Evolutionary conservation across 441 rosid genomes (phyloP), one percentile per base, ranked within the genome.

Genomic region (Raphanus hybrid): DNA sequence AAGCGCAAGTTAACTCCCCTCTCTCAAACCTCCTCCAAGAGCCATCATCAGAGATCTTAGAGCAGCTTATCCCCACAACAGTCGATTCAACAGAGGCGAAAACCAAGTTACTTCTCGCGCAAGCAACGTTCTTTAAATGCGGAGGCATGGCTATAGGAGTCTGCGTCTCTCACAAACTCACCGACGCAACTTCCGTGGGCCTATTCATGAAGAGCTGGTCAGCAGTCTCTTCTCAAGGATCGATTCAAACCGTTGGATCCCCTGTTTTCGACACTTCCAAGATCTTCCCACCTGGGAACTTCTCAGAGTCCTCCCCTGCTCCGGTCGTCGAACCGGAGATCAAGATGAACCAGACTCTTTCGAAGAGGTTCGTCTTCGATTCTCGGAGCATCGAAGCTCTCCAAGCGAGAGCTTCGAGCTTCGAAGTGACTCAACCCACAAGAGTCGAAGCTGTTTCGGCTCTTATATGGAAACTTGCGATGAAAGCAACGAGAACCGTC

Each of bases 161-260:
- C 58, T 54, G 58, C 58, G 58, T 54, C 58, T 54, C 58, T 3
- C 90, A 87, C 61, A 82, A 80, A 78, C 20, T 83, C 4, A 58
- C 68, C 0, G 87, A 87, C 7, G 85, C 74, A 0, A 52, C 83
- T 11, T 71, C 87, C 34, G 8, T 64, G 0, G 71, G 81, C 58
- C 29, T 78, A 7, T 81, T 87, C 78, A 62, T 85, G 77, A 84
- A 82, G 64, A 57, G 76, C 57, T 87, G 90, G 89, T 83, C 85
- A 1, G 60, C 60, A 18, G 18, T 81, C 3, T 45, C 69, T 5
- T 77, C 78, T 0, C 77, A 5, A 14, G 84, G 84, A 14, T 73
- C 71, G 2, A 64, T 68, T 2, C 32, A 69, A 48, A 32, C 67
- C 3, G 64, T 64, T 54, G 50, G 69, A 7, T 35, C 3, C 41